Conservation (phyloP, 2,329 filamentous ascomycete genomes). For the Fusarium ramigenum region DNA sequence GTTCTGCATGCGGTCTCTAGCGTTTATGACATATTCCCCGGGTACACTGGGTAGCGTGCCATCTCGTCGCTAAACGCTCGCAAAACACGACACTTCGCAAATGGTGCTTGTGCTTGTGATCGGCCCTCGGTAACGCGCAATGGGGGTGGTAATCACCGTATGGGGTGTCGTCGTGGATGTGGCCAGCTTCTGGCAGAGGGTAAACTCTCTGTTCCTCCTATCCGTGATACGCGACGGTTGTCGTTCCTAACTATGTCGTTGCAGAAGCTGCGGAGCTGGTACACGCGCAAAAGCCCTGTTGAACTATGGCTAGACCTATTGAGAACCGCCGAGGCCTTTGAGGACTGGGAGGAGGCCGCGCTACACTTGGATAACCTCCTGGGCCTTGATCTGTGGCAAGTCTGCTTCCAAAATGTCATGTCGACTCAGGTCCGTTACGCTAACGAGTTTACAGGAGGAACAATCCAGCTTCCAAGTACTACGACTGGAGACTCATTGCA, state of each 20-base stretch:
- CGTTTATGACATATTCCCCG: conserved; percentile 33
- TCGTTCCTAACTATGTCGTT: conserved; percentile 34
- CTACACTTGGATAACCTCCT: conserved; percentile 82
- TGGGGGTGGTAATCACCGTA: conserved; percentile 58
- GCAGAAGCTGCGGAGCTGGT: conserved; percentile 76
- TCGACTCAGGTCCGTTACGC: not conserved
- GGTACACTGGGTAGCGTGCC: conserved; percentile 20
- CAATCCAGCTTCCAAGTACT: conserved; percentile 80
- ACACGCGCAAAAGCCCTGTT: conserved; percentile 69
- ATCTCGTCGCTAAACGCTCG: conserved; percentile 22
- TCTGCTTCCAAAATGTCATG: conserved; percentile 10
- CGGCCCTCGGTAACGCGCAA: conserved; percentile 50
- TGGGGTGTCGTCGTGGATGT: conserved; percentile 70
- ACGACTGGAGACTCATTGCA: conserved; percentile 87
- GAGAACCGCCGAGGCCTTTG: conserved; percentile 73
- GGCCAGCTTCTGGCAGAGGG: conserved; percentile 69
- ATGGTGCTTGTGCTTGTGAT: conserved; percentile 47
- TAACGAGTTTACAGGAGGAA: conserved; percentile 70
- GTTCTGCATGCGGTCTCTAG: conserved; percentile 22
- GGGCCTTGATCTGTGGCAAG: conserved; percentile 81
- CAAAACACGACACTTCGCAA: conserved; percentile 16
- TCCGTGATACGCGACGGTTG: conserved; percentile 3
- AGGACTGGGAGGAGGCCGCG: conserved; percentile 89
- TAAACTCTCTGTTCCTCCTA: conserved; percentile 48
- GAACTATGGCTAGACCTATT: conserved; percentile 74